Conservation (phyloP, 2,329 filamentous ascomycete species). For the Aspergillus sp. region DNA sequence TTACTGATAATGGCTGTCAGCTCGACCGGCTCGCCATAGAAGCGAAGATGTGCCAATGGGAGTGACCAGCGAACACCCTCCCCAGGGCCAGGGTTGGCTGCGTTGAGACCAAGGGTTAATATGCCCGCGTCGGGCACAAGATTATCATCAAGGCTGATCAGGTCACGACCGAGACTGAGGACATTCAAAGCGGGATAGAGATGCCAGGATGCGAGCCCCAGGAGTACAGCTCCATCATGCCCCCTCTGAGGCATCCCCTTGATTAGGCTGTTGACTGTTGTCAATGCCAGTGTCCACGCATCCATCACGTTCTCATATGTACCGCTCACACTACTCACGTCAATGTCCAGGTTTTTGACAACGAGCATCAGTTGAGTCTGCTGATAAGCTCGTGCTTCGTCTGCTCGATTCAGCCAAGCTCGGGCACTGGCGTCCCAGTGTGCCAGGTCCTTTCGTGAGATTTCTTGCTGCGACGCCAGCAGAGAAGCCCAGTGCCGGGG, state of each 20-base stretch:
- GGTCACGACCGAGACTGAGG: background rate
- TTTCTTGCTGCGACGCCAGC: constrained; percentile 4
- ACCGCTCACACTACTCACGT: background rate
- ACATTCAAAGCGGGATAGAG: constrained; percentile 8
- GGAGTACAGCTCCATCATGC: constrained; percentile 3
- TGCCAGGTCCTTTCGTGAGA: background rate
- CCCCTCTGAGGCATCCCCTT: constrained; percentile 5
- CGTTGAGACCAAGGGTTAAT: constrained; percentile 4
- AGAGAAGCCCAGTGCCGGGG: background rate
- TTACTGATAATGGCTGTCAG: background rate
- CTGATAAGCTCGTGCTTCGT: constrained; percentile 2
- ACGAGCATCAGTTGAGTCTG: constrained; percentile 8
- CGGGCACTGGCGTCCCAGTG: constrained; percentile 12
- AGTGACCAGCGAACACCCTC: constrained; percentile 12
- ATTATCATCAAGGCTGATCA: background rate
- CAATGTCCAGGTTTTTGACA: constrained; percentile 7
- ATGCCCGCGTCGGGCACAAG: constrained; percentile 3
- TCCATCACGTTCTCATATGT: constrained; percentile 7
- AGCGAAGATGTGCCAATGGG: constrained; percentile 9
- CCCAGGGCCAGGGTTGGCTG: constrained; percentile 2
- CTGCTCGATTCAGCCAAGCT: constrained; percentile 7
- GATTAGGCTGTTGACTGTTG: constrained; percentile 3
- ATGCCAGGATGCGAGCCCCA: constrained; percentile 10
- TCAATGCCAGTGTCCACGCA: constrained; percentile 2
- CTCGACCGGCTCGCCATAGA: constrained; percentile 2